Evolutionary conservation across 192 early-diverging fungal genomes (phyloP), one percentile per base, ranked within the genome.

Genomic region (Linnemannia hyalina): DNA sequence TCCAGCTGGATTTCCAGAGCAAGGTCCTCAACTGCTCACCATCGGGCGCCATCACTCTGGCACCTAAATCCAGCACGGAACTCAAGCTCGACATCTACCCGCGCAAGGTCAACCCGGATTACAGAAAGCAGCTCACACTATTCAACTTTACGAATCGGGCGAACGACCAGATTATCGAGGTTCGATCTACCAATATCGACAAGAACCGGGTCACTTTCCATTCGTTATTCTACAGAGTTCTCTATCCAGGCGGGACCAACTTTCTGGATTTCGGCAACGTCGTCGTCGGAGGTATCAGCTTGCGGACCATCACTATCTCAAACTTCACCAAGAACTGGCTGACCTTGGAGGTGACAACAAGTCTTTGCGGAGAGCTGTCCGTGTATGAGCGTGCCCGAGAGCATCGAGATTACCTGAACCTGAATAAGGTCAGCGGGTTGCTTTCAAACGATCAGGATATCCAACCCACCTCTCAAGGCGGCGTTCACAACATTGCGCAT

Each of bases 171-270:
- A 95, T 95, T 36, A 94, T 99, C 29, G 96, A 98, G 74, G 96
- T 99, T 29, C 93, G 94, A 68, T 97, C 97, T 68, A 97, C 93
- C 15, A 98, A 99, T 77, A 96, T 99, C 72, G 98, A 99, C 90
- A 96, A 97, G 80, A 95, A 97, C 76, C 92, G 96, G n/a, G 95
- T 99, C 47, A 99, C 98, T 0, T 98, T 97, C 87, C 98, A 99
- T 88, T 97, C 97, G 16, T 80, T 99, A 35, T 99, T 98, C 70
- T 99, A 99, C 90, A 92, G 97, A 80, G 96, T 95, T 82, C 89
- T 95, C 69, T 98, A 92, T 47, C 92, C 94, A n/a, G 93, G 92
- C 70, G 96, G 96, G 49, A 92, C 97, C 26, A 98, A 99, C 91
- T 99, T 97, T 88, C 83, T 99, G 49, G 98, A 99, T 86, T 99